These are phyloP conservation scores for Pulveroboletus sp. DNA, from an alignment of 768 basidiomycete species.

Conservation along the genomic window DNA sequence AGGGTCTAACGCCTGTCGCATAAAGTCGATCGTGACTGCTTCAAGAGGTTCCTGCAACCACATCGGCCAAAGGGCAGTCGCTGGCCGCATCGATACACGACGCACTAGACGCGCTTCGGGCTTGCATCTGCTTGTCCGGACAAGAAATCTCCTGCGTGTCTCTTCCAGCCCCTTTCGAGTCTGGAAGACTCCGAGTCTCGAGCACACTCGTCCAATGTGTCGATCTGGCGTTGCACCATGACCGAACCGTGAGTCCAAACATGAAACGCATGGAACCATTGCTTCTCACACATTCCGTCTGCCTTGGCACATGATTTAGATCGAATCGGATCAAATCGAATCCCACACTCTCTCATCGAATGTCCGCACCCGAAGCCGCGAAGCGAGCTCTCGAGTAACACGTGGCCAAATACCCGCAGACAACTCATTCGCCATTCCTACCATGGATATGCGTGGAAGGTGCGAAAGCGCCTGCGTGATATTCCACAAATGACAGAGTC, in stretches of 20 bases:
- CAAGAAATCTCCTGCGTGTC: conserved; percentile 21
- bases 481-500: conserved; percentile 3
- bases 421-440: not conserved
- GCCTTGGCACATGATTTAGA: conserved; percentile 4
- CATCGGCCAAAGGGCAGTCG: conserved; percentile 7
- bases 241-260: not conserved
- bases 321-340: conserved; percentile 11
- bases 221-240: conserved; percentile 16
- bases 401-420: conserved; percentile 9
- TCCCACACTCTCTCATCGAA: conserved; percentile 1
- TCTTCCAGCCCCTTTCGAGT: conserved; percentile 21
- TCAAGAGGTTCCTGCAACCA: conserved; percentile 7
- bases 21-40: conserved; percentile 3
- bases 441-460: conserved; percentile 11
- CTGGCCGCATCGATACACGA: conserved; percentile 13
- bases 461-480: conserved; percentile 1
- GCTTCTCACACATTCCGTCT: conserved; percentile 22
- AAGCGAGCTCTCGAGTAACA: conserved; percentile 10
- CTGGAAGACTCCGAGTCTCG: conserved; percentile 9
- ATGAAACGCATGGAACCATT: not conserved
- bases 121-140: not conserved
- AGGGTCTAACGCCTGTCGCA: conserved; percentile 1
- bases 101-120: not conserved
- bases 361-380: conserved; percentile 1
- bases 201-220: conserved; percentile 1